Conservation (phyloP, 2,329 filamentous ascomycete genomes). For the Cercospora canescens region DNA sequence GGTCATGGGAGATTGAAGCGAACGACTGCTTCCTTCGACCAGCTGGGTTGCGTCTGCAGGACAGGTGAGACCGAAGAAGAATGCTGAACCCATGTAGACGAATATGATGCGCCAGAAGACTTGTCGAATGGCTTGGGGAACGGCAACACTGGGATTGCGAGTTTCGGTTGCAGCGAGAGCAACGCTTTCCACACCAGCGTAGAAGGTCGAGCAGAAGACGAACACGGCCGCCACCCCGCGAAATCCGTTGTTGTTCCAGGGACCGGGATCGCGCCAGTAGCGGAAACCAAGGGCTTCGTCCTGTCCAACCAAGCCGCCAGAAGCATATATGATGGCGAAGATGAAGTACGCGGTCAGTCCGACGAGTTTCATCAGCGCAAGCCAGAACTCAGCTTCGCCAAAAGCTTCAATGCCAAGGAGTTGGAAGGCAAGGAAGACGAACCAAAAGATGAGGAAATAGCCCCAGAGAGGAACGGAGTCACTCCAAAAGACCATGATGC, state of each 20-base stretch:
- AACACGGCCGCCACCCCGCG: constrained; percentile 45
- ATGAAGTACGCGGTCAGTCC: constrained; percentile 42
- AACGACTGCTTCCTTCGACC: constrained; percentile 61
- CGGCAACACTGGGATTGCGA: constrained; percentile 50
- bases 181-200: constrained; percentile 54
- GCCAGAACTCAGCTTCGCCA: constrained; percentile 48
- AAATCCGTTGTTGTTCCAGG: constrained; percentile 42
- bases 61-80: constrained; percentile 75
- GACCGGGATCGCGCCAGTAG: constrained; percentile 41
- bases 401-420: constrained; percentile 44
- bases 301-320: constrained; percentile 34
- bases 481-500: constrained; percentile 67
- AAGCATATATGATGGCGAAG: constrained; percentile 42
- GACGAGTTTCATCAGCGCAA: constrained; percentile 43
- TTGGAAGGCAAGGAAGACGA: constrained; percentile 40
- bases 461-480: constrained; percentile 47
- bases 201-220: constrained; percentile 48
- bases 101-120: constrained; percentile 43
- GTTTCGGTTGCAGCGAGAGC: constrained; percentile 56
- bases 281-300: constrained; percentile 32
- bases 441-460: constrained; percentile 46
- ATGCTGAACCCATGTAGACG: constrained; percentile 68
- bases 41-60: constrained; percentile 67
- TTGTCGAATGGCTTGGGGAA: constrained; percentile 35
- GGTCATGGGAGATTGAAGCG: constrained; percentile 69